Base-by-base conservation (phyloP, 768 basidiomycete species). In the Lyophyllum semitale region DNA sequence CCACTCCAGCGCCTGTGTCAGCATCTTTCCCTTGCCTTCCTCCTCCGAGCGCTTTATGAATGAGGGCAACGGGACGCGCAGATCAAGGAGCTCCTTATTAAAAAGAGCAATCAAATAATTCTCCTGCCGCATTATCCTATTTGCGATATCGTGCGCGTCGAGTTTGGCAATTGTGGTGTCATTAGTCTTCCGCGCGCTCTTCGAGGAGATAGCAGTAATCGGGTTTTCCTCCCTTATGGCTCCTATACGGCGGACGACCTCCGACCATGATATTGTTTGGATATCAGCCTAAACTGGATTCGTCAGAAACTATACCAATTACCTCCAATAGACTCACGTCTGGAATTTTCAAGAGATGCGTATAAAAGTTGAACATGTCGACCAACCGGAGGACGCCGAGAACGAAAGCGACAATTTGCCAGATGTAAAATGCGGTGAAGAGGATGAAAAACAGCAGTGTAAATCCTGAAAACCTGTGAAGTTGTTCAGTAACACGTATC, bases 21-120 rank as follows among this genome's bases (percentile, higher is more conserved):
- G 70, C 65, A 87, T 84, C 61, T 82, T 88, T 5, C 89, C 89
- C 67, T 89, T 88, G 13, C 87, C 84, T 27, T 85, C 77, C 51
- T 79, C 80, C 51, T 74, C 72, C 35, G 70, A 79, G 12, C 73
- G 77, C 59, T 82, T 78, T 45, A 88, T 63, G n/a, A 72, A 53
- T 20, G 61, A 69, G 5, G 94, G 95, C 25, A 95, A 65, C 2
- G 97, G 93, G 1, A 94, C 82, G 8, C 87, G 85, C 20, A 98
- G 78, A 71, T 99, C 91, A 48, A 99, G 78, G 4, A 98, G 71
- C 59, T 97, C 94, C 69, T 98, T 98, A 75, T 98, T 99, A 72
- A 99, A 97, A 18, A 99, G 72, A 0, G 97, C 95, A 55, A 98
- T 97, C 48, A 99, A 81, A 68, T 98, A 99, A 72, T 99, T 99